Conservation (phyloP, 352 stramenopile genomes). For the Globisporangium paddicum region DNA sequence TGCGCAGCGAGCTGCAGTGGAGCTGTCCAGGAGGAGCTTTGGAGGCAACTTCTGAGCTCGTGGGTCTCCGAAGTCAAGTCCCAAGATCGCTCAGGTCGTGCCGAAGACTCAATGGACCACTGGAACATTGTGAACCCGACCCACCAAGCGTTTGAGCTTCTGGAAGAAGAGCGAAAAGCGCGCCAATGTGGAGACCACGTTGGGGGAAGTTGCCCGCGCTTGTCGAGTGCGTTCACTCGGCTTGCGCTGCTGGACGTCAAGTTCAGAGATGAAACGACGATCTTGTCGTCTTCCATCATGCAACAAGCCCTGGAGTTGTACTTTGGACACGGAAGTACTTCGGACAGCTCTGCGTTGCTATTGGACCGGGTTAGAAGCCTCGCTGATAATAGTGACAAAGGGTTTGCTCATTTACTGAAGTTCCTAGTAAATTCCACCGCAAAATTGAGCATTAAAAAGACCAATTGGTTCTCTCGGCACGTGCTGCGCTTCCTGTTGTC, state of each 20-base stretch:
- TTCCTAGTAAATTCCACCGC: slow-evolving; percentile 38
- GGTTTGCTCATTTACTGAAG: slow-evolving; percentile 27
- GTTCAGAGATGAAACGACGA: slow-evolving; percentile 20
- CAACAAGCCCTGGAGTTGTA: slow-evolving; percentile 45
- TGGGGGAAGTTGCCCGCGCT: slow-evolving; percentile 18
- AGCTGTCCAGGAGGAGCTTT: slow-evolving; percentile 37
- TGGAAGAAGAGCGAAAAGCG: slow-evolving; percentile 42
- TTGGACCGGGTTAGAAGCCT: slow-evolving; percentile 20
- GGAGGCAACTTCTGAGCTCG: slow-evolving; percentile 35
- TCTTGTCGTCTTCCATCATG: slow-evolving; percentile 31
- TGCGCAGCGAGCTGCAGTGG: slow-evolving; percentile 62
- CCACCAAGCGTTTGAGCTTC: slow-evolving; percentile 50
- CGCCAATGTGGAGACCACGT: slow-evolving; percentile 9
- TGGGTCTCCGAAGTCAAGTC: slow-evolving; percentile 8
- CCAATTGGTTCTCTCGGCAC: slow-evolving; percentile 74
- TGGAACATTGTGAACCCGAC: slow-evolving; percentile 38
- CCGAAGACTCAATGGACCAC: background rate
- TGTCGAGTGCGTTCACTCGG: slow-evolving; percentile 40
- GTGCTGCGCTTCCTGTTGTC: slow-evolving; percentile 52
- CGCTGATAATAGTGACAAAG: slow-evolving; percentile 17
- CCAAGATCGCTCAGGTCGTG: background rate
- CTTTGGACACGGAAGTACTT: slow-evolving; percentile 35
- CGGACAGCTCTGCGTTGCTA: slow-evolving; percentile 37
- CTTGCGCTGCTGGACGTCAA: slow-evolving; percentile 28
- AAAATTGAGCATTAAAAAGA: slow-evolving; percentile 57